A percentile compares a stretch with the other conserved stretches of the same genome.
Evolutionary conservation across 805 yeast genomes (phyloP).

Genomic region (Sugiyamaella americana): DNA sequence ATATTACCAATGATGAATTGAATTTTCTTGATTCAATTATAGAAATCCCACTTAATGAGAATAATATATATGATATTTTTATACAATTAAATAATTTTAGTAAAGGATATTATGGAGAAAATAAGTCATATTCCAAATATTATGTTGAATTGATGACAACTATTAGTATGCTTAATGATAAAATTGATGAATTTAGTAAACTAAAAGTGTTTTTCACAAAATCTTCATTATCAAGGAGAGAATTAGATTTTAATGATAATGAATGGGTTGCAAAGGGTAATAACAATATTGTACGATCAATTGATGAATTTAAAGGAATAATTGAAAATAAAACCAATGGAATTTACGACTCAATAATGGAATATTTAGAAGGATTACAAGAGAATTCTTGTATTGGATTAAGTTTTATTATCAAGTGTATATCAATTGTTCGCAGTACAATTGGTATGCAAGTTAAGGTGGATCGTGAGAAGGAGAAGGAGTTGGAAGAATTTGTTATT

Average conservation of each 20-base stretch:
- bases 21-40: not conserved
- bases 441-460: not conserved
- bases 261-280: not conserved
- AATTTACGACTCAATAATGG: not conserved
- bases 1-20: too few species aligned
- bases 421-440: not conserved
- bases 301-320: not conserved
- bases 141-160: not conserved
- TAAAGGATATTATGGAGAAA: slow-evolving; percentile 6
- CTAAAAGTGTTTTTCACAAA: not conserved
- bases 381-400: not conserved
- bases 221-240: not conserved
- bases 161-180: not conserved
- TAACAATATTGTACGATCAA: not conserved
- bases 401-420: not conserved
- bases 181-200: not conserved
- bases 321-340: not conserved
- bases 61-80: slow-evolving; percentile 3
- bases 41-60: not conserved
- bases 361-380: not conserved
- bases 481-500: not conserved
- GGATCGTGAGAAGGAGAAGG: not conserved
- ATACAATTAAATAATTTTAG: slow-evolving; percentile 3
- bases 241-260: not conserved
- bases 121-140: not conserved